A percentile compares a stretch with the other conserved stretches of the same genome.
Conservation (phyloP, 2,329 filamentous ascomycete genomes). For the Lachnellula suecica region DNA sequence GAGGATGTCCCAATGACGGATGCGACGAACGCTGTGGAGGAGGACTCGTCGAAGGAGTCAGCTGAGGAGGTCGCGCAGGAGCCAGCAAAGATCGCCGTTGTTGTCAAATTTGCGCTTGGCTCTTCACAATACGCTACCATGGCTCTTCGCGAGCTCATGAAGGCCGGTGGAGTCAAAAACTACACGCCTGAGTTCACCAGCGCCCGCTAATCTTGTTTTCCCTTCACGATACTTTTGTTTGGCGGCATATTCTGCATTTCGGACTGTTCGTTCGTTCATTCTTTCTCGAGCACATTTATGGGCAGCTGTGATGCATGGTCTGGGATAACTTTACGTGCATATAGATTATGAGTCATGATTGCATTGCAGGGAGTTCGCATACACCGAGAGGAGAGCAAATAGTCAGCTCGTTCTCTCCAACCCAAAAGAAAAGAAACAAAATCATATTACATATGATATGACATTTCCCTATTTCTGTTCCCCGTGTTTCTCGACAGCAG, state of each 20-base stretch:
- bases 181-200: conserved; percentile 62
- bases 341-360: neutral
- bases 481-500: too few species aligned
- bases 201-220: neutral
- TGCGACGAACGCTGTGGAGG: neutral
- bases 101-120: conserved; percentile 73
- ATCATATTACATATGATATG: too few species aligned
- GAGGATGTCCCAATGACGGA: neutral
- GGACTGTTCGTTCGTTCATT: too few species aligned
- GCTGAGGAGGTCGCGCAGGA: conserved; percentile 3
- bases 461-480: too few species aligned
- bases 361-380: neutral
- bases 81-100: conserved; percentile 58
- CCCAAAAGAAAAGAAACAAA: too few species aligned
- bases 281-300: too few species aligned
- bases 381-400: too few species aligned
- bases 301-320: too few species aligned
- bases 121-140: conserved; percentile 85
- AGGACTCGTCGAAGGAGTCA: neutral
- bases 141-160: conserved; percentile 77
- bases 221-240: neutral
- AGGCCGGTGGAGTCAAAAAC: conserved; percentile 58
- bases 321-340: too few species aligned
- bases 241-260: too few species aligned
- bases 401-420: too few species aligned